phyloP scores from a whole-genome alignment of 345 rosid genomes.

The Rhodomyrtus tomentosa region DNA sequence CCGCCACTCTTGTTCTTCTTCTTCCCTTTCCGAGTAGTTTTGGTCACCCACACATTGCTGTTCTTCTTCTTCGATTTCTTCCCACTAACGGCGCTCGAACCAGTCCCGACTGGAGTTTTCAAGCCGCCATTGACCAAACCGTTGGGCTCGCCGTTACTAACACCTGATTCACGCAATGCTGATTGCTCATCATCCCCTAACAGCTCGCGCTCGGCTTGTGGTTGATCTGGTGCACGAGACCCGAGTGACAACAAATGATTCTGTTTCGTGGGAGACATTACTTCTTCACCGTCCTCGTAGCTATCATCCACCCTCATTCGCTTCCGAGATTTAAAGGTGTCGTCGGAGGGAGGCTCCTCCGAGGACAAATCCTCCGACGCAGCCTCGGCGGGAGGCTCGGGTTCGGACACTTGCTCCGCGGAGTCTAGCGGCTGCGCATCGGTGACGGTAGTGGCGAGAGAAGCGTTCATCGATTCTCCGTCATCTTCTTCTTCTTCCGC shows the following conservation, averaged over 20 bases:
- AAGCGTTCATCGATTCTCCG: neutral
- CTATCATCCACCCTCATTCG: constrained; percentile 21
- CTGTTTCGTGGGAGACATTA: constrained; percentile 46
- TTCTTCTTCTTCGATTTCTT: constrained; percentile 91
- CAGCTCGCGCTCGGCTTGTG: neutral
- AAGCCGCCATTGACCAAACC: neutral
- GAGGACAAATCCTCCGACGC: constrained; percentile 53
- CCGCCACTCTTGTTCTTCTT: constrained; percentile 60
- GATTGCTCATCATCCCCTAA: constrained; percentile 2
- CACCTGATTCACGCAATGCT: neutral
- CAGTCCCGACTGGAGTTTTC: neutral
- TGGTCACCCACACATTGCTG: constrained; percentile 73
- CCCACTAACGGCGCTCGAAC: neutral
- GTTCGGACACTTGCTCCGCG: neutral
- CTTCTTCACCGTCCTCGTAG: constrained; percentile 37
- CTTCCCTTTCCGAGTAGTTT: constrained; percentile 84
- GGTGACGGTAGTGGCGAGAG: neutral
- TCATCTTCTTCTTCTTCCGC: neutral
- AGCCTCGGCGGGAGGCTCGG: constrained; percentile 31
- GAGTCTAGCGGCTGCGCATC: neutral
- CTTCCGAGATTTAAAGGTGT: constrained; percentile 57
- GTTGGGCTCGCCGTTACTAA: neutral
- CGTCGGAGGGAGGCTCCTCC: constrained; percentile 41
- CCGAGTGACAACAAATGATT: constrained; percentile 40
- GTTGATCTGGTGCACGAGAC: neutral